phyloP scores from a whole-genome alignment of 768 basidiomycete genomes.

The Rhizopogon vesiculosus region DNA sequence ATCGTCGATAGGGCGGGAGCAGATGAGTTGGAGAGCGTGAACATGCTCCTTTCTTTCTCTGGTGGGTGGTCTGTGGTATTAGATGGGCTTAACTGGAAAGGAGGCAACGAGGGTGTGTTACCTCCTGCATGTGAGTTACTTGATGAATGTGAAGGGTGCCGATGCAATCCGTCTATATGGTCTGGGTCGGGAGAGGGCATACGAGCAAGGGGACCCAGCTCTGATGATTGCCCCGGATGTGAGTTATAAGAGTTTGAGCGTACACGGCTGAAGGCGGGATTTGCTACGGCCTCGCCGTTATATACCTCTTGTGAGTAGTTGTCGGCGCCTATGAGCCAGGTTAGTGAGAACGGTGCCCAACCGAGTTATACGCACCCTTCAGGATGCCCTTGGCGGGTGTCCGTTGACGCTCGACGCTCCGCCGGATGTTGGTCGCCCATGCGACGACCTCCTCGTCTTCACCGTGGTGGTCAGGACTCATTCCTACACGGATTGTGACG shows the following conservation, averaged over 20 bases:
- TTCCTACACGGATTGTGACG: slow-evolving; percentile 61
- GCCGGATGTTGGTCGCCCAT: slow-evolving; percentile 72
- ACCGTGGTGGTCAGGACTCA: slow-evolving; percentile 17
- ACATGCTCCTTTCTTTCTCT: slow-evolving; percentile 45
- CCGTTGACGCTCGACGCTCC: slow-evolving; percentile 64
- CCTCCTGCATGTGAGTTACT: slow-evolving; percentile 22
- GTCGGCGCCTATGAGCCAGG: slow-evolving; percentile 48
- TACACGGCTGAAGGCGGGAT: slow-evolving; percentile 42
- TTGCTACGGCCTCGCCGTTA: slow-evolving; percentile 34
- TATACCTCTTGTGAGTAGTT: slow-evolving; percentile 63
- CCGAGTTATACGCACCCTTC: slow-evolving; percentile 44
- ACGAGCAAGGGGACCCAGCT: slow-evolving; percentile 72
- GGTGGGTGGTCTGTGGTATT: slow-evolving; percentile 27
- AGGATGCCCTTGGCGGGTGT: slow-evolving; percentile 80
- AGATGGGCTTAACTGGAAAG: slow-evolving; percentile 47
- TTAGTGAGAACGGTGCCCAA: not conserved
- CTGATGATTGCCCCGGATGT: slow-evolving; percentile 39
- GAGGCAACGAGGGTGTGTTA: slow-evolving; percentile 41
- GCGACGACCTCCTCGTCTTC: slow-evolving; percentile 63
- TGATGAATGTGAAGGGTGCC: slow-evolving; percentile 56
- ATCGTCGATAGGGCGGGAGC: slow-evolving; percentile 79
- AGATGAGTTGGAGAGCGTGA: slow-evolving; percentile 83
- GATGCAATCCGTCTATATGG: slow-evolving; percentile 83
- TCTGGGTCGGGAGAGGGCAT: slow-evolving; percentile 83
- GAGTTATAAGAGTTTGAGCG: slow-evolving; percentile 84